Percentiles rank a stretch among this genome's conserved stretches.
Conservation (phyloP, 345 rosid species). For the Luvunga scandens region DNA sequence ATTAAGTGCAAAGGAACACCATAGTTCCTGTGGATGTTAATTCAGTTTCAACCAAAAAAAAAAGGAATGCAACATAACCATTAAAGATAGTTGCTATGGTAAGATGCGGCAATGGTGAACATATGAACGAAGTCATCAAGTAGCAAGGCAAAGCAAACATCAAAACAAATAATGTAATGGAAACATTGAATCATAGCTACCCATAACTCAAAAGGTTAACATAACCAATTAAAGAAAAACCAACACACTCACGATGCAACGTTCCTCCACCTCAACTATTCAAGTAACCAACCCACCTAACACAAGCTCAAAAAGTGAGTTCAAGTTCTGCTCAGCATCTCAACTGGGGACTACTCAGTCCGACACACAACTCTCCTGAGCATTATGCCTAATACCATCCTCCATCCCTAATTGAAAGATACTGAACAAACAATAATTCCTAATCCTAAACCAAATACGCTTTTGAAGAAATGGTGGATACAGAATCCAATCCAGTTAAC, state of each 20-base stretch:
- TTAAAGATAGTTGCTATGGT: not conserved
- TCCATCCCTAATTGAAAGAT: not conserved
- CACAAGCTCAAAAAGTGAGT: not conserved
- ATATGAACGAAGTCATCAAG: not conserved
- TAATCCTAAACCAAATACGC: not conserved
- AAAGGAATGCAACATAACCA: not conserved
- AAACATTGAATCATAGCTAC: not conserved
- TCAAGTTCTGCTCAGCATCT: not conserved
- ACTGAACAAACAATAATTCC: not conserved
- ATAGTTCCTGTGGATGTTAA: conserved; percentile 66
- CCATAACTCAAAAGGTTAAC: not conserved
- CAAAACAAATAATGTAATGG: not conserved
- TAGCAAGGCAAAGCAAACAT: not conserved
- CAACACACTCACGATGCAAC: not conserved
- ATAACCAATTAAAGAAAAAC: not conserved
- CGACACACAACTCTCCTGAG: not conserved
- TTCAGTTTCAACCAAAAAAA: not conserved
- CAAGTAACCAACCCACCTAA: not conserved
- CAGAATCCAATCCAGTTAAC: not conserved
- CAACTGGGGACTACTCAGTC: not conserved
- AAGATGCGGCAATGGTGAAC: not conserved
- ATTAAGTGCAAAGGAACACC: conserved; percentile 92
- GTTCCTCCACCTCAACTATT: not conserved
- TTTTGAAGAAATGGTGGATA: not conserved
- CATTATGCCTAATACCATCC: not conserved